Conservation (phyloP, 805 yeast genomes). For the Lachancea mirantina region DNA sequence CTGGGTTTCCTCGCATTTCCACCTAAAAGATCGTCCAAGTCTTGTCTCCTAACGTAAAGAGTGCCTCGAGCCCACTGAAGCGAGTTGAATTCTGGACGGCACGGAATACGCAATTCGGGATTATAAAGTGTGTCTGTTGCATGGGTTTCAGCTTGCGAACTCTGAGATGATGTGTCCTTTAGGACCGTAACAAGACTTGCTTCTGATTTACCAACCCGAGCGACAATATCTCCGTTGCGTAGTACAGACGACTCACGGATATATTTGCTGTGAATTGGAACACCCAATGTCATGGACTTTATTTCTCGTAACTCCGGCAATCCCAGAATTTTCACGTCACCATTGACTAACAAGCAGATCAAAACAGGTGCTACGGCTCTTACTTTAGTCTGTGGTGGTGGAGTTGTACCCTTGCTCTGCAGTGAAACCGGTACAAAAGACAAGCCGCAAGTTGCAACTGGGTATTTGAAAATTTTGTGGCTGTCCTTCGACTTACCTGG, state of each 20-base stretch:
- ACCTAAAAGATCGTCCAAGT: conserved; percentile 58
- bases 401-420: no score
- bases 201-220: conserved; percentile 50
- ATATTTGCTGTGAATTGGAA: conserved; percentile 34
- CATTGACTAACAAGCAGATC: conserved; percentile 39
- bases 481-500: conserved; percentile 56
- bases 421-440: conserved; percentile 32
- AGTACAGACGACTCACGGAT: conserved; percentile 40
- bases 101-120: conserved; percentile 59
- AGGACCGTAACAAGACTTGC: conserved; percentile 45
- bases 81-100: conserved; percentile 72
- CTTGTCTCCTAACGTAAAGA: conserved; percentile 50
- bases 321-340: conserved; percentile 40
- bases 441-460: conserved; percentile 44
- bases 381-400: conserved; percentile 10
- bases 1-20: conserved; percentile 66
- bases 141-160: conserved; percentile 3
- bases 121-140: conserved; percentile 61
- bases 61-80: conserved; percentile 84
- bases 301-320: conserved; percentile 62
- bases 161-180: conserved; percentile 36
- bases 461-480: conserved; percentile 50
- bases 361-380: conserved; percentile 41
- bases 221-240: conserved; percentile 49
- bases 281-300: conserved; percentile 40